Percentiles rank a stretch among this genome's conserved stretches.
phyloP scores from a whole-genome alignment of 352 stramenopile species.

The Globisporangium mamillatum region DNA sequence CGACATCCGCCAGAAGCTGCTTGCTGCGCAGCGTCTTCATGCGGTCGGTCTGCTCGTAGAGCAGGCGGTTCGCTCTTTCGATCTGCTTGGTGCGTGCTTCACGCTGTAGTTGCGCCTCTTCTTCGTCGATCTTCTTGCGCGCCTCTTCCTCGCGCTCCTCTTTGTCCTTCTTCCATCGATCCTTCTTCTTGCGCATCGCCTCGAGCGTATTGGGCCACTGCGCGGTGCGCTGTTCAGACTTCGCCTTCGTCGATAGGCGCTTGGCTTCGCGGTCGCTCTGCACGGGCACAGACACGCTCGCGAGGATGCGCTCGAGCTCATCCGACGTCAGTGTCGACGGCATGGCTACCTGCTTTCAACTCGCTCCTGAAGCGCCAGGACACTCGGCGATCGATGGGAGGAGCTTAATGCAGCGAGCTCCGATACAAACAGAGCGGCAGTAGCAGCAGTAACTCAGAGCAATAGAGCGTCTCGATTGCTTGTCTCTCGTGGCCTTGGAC shows the following conservation, averaged over 20 bases:
- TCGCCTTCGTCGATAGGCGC: slow-evolving; percentile 58
- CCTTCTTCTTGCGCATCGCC: slow-evolving; percentile 87
- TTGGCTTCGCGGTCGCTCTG: slow-evolving; percentile 69
- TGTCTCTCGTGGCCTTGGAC: no score
- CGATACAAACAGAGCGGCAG: not conserved
- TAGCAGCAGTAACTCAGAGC: not conserved
- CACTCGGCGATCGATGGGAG: no score
- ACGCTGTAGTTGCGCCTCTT: slow-evolving; percentile 73
- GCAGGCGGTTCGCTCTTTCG: slow-evolving; percentile 73
- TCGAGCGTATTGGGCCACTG: slow-evolving; percentile 92
- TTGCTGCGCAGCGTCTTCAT: slow-evolving; percentile 90
- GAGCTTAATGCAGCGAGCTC: not conserved
- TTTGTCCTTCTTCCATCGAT: slow-evolving; percentile 89
- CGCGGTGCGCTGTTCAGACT: slow-evolving; percentile 78
- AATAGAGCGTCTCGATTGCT: not conserved
- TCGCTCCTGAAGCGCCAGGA: no score
- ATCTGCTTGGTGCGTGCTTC: slow-evolving; percentile 80
- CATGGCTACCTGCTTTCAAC: slow-evolving; percentile 6
- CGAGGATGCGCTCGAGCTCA: slow-evolving; percentile 68
- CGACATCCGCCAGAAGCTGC: slow-evolving; percentile 82
- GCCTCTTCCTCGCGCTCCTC: slow-evolving; percentile 79
- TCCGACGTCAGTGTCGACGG: slow-evolving; percentile 51
- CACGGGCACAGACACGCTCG: slow-evolving; percentile 59
- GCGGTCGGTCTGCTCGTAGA: slow-evolving; percentile 91
- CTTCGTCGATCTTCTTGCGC: slow-evolving; percentile 70